phyloP scores from a whole-genome alignment of 345 rosid species.

The Angophora floribunda region DNA sequence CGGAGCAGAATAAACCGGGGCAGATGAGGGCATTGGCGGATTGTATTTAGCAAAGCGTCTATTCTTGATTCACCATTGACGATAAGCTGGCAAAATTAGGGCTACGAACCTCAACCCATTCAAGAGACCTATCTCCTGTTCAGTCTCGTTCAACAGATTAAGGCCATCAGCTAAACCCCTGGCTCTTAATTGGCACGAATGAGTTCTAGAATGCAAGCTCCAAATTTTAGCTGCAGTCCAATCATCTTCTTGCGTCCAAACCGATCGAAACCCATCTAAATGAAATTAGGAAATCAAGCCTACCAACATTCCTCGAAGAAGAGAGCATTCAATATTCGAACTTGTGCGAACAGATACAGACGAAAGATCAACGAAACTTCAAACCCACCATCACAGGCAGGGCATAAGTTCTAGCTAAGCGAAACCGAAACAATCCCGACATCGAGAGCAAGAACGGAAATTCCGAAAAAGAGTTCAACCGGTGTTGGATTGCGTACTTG shows the following conservation, averaged over 20 bases:
- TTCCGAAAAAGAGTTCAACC: not conserved
- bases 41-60: not conserved
- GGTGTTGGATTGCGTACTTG: not conserved
- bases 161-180: not conserved
- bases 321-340: not conserved
- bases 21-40: not conserved
- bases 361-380: not conserved
- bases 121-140: not conserved
- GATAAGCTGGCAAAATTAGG: not conserved
- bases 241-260: not conserved
- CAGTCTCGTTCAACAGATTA: not conserved
- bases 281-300: not conserved
- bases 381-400: not conserved
- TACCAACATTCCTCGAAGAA: not conserved
- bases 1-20: not conserved
- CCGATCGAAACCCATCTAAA: not conserved
- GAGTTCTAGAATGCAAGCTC: not conserved
- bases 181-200: not conserved
- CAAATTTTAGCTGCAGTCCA: not conserved
- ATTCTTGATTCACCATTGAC: not conserved
- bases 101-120: not conserved
- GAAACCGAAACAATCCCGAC: not conserved
- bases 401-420: not conserved
- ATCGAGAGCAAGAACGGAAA: not conserved
- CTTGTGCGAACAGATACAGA: not conserved